Percentiles rank a stretch among this genome's conserved stretches.
Conservation (phyloP, 2,329 filamentous ascomycete species). For the Canariomyces notabilis region DNA sequence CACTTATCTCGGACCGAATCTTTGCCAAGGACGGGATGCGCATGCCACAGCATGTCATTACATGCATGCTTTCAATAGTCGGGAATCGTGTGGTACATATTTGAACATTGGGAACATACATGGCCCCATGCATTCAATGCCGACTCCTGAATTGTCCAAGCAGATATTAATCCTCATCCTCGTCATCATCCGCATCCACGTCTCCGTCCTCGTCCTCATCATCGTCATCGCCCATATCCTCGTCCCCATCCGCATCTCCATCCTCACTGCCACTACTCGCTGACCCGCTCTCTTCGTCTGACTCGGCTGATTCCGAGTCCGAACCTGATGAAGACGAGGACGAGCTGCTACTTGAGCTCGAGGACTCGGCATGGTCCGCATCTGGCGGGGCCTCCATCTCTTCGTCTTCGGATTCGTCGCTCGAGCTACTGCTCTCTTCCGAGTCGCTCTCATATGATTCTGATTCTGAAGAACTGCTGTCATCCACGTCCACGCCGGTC, state of each 20-base stretch:
- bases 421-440: conserved; percentile 23
- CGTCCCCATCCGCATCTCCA: too few species aligned
- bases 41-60: too few species aligned
- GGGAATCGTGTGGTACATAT: too few species aligned
- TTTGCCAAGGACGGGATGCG: too few species aligned
- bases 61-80: too few species aligned
- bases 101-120: too few species aligned
- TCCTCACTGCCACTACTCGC: conserved; percentile 21
- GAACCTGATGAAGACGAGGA: conserved; percentile 24
- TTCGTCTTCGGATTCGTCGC: conserved; percentile 24
- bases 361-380: conserved; percentile 13
- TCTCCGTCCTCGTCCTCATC: conserved; percentile 9
- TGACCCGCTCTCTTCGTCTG: conserved; percentile 16
- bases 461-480: conserved; percentile 36
- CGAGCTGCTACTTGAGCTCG: conserved; percentile 22
- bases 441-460: conserved; percentile 29
- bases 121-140: too few species aligned
- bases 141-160: too few species aligned
- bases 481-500: conserved; percentile 40
- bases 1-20: too few species aligned
- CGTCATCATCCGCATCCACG: not conserved
- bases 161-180: too few species aligned
- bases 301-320: conserved; percentile 15
- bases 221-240: conserved; percentile 17
- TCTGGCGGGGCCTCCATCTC: conserved; percentile 21